Evolutionary conservation across 352 stramenopile species (phyloP).

Genomic region (Pythium myriotylum): DNA sequence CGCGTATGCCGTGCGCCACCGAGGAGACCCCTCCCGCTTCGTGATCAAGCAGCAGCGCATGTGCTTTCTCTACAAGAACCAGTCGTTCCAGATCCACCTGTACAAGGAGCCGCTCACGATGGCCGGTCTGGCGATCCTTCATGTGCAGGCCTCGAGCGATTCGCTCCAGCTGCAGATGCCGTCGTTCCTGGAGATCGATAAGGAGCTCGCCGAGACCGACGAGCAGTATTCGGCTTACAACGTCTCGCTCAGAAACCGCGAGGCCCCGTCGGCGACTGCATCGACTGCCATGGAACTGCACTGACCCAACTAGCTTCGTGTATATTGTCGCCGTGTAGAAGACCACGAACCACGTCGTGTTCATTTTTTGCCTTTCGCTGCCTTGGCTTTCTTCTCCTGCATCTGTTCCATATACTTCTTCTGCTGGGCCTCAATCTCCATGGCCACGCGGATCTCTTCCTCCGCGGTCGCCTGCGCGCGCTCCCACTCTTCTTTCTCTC

Average conservation of each 20-base stretch:
- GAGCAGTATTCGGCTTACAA: constrained; percentile 83
- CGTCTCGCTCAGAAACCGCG: constrained; percentile 60
- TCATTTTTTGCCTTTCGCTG: constrained; percentile 64
- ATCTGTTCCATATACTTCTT: constrained; percentile 53
- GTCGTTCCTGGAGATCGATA: constrained; percentile 71
- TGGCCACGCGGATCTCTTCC: constrained; percentile 43
- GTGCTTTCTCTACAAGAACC: constrained; percentile 86
- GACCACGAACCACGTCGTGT: neutral
- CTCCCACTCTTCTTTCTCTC: constrained; percentile 56
- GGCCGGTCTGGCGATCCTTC: constrained; percentile 65
- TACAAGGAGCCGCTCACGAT: constrained; percentile 80
- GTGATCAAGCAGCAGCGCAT: constrained; percentile 90
- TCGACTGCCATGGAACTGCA: constrained; percentile 5
- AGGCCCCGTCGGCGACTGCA: neutral
- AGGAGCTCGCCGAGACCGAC: constrained; percentile 57
- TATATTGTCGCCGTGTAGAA: constrained; percentile 4
- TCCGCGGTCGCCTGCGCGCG: constrained; percentile 41
- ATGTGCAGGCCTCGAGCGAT: constrained; percentile 76
- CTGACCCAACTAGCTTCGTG: neutral
- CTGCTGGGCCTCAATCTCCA: constrained; percentile 58
- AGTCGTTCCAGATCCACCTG: constrained; percentile 87
- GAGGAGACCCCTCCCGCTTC: constrained; percentile 59
- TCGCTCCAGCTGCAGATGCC: constrained; percentile 55
- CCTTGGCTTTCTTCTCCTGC: constrained; percentile 61
- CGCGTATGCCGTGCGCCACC: constrained; percentile 82